Conservation (phyloP, 495 filamentous ascomycete species). For the Clavariopsis aquatica region DNA sequence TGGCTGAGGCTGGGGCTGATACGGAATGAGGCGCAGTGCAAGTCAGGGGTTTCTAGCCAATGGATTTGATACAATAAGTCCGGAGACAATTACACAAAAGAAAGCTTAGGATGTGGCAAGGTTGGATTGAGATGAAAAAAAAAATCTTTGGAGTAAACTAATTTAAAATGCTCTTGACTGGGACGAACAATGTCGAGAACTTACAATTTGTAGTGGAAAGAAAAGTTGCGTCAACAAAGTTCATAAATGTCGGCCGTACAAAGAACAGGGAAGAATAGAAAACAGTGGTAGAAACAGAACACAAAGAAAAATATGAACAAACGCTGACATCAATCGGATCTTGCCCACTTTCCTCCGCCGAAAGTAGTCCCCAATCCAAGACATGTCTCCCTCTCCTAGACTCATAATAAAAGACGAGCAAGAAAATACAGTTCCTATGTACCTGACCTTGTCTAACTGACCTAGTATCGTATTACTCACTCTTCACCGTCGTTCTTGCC, state of each 20-base stretch:
- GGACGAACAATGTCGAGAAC: no score
- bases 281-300: not conserved
- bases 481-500: conserved; percentile 22
- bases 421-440: not conserved
- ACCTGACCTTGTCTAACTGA: not conserved
- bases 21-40: conserved; percentile 7
- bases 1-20: not conserved
- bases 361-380: not conserved
- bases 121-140: no score
- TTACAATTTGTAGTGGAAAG: not conserved
- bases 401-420: not conserved
- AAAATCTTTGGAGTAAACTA: no score
- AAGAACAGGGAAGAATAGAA: not conserved
- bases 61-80: no score
- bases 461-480: not conserved
- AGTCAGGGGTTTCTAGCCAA: conserved; percentile 6
- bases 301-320: not conserved
- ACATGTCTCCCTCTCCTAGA: not conserved
- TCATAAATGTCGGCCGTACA: not conserved
- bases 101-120: no score
- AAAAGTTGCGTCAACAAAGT: not conserved
- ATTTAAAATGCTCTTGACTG: no score
- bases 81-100: no score
- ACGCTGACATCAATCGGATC: not conserved
- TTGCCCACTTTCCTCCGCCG: not conserved